Evolutionary conservation across 495 filamentous ascomycete genomes (phyloP), one percentile per base, ranked within the genome.

Genomic region (Trichoderma virens): DNA sequence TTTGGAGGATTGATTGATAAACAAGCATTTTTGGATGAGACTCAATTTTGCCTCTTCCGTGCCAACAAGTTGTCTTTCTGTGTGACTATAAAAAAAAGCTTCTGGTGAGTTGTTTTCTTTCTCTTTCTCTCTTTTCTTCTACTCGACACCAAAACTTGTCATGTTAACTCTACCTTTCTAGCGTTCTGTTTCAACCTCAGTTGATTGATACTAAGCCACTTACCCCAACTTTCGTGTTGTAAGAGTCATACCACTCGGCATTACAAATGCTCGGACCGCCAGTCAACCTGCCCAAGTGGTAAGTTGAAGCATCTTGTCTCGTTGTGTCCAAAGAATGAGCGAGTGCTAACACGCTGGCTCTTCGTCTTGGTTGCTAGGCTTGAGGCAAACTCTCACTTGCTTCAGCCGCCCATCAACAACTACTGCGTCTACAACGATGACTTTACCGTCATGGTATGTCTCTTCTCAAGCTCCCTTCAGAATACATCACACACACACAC

Each of bases 321-420:
- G 2, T 56, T 11, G 8, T 28, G 6, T n/a, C 2, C 51, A 28
- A 56, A 14, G 23, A 2, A 27, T 11, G 20, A 3, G 20, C 60
- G 9, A 35, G 39, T 25, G 39, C 27, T 28, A 63, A 28, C 11
- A 23, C 16, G 41, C 35, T 28, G 23, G 32, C 34, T 59, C 32
- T 64, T 43, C 14, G 41, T 64, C 16, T 65, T 62, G 71, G 28
- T 68, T 9, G 2, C 61, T 68, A 98, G 94, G 94, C 88, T 98
- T 45, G 86, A 92, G 72, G 85, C 89, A 71, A 97, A 98, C 73
- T 88, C 90, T 3, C 92, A 98, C 70, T 86, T 98, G 60, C 85
- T 98, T 64, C 88, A 96, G 75, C 94, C 94, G 1, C 94, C 94
- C 2, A 88, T 98, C 70, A 97, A 97, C 74, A 98, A 98, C 76